phyloP scores from a whole-genome alignment of 129 eudicot genomes.

The Rutidosis leptorrhynchoides region DNA sequence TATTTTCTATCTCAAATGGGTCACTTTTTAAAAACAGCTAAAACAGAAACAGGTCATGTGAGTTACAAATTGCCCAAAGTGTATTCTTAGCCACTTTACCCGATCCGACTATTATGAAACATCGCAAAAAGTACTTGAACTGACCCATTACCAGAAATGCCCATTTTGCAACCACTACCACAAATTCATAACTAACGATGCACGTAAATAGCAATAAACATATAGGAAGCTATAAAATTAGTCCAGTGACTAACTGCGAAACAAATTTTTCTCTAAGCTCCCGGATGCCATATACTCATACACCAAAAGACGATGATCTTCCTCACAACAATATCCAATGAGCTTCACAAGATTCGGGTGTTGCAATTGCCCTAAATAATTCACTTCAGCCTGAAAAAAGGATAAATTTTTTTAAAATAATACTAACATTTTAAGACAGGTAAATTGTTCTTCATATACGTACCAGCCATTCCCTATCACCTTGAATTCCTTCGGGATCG shows the following conservation, averaged over 20 bases:
- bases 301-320: constrained; percentile 80
- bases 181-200: neutral
- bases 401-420: neutral
- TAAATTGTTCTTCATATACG: neutral
- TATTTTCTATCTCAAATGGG: neutral
- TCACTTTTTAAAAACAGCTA: neutral
- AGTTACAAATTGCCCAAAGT: neutral
- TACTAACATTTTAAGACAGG: neutral
- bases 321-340: constrained; percentile 96
- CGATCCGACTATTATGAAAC: neutral
- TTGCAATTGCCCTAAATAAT: constrained; percentile 77
- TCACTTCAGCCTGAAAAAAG: constrained; percentile 78
- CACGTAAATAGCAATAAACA: neutral
- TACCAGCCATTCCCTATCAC: constrained; percentile 99
- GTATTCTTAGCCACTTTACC: neutral
- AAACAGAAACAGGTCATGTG: neutral
- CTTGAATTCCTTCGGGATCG: constrained; percentile 86
- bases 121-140: neutral
- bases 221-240: constrained; percentile 7
- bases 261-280: constrained; percentile 82
- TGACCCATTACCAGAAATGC: neutral
- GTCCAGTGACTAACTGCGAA: constrained; percentile 58
- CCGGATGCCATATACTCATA: constrained; percentile 96
- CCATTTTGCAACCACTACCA: neutral
- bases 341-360: constrained; percentile 93